Evolutionary conservation across 2,329 filamentous ascomycete genomes (phyloP).

Genomic region (Pezicula neosporulosa): DNA sequence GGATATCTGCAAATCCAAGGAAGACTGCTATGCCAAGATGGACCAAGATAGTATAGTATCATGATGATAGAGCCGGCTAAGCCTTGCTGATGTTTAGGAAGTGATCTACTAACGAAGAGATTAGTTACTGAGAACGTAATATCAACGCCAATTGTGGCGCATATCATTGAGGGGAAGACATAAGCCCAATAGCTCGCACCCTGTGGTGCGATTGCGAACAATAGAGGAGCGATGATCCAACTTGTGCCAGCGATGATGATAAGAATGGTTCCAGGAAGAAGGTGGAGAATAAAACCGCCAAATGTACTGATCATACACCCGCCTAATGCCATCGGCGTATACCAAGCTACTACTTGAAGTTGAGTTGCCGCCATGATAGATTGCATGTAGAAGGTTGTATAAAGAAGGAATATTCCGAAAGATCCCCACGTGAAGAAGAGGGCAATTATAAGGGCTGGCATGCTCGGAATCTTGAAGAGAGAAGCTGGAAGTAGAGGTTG

Average conservation of each 20-base stretch:
- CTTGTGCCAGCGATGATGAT: conserved; percentile 48
- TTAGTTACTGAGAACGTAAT: no score
- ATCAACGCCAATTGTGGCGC: conserved; percentile 70
- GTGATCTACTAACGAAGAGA: no score
- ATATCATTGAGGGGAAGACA: conserved; percentile 67
- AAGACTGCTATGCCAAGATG: conserved; percentile 71
- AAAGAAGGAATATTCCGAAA: conserved; percentile 66
- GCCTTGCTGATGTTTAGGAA: conserved; percentile 65
- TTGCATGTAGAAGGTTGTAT: conserved; percentile 62
- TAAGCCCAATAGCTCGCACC: conserved; percentile 57
- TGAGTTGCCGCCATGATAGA: conserved; percentile 48
- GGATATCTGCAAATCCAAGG: conserved; percentile 67
- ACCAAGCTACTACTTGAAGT: conserved; percentile 56
- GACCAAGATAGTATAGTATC: conserved; percentile 60
- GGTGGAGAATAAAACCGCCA: conserved; percentile 54
- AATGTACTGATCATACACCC: conserved; percentile 63
- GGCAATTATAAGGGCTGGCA: conserved; percentile 58
- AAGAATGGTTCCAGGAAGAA: conserved; percentile 48
- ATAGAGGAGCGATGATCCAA: conserved; percentile 46
- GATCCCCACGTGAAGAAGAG: conserved; percentile 67
- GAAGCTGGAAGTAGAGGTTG: conserved; percentile 68
- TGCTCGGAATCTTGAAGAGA: conserved; percentile 66
- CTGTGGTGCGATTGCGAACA: conserved; percentile 50
- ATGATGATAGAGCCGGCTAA: conserved; percentile 71
- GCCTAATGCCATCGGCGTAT: conserved; percentile 62